phyloP scores from a whole-genome alignment of 495 filamentous ascomycete genomes.

The Tuber calosporum region DNA sequence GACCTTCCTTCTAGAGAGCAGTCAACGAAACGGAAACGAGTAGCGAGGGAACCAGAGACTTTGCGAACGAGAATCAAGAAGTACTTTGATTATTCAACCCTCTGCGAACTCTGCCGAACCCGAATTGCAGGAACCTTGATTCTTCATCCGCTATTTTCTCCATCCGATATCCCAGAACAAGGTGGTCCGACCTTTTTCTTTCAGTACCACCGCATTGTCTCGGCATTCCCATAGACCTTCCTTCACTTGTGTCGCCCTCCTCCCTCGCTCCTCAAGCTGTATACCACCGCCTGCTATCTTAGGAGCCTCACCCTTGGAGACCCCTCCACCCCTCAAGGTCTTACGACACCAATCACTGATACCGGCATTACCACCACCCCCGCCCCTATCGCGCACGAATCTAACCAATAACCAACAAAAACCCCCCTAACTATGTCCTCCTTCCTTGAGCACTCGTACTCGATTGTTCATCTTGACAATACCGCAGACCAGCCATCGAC shows the following conservation, averaged over 20 bases:
- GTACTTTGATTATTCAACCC: no score
- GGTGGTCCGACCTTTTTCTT: no score
- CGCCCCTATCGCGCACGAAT: background rate
- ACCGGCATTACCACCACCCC: conserved; percentile 10
- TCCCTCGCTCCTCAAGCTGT: conserved; percentile 14
- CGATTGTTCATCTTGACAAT: conserved; percentile 92
- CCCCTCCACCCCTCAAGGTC: conserved; percentile 15
- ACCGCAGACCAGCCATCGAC: conserved; percentile 80
- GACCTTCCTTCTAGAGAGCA: no score
- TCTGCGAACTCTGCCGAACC: no score
- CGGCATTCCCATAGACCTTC: conserved; percentile 21
- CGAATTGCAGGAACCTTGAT: no score
- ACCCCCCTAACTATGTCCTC: conserved; percentile 62
- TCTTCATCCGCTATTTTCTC: no score
- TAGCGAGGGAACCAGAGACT: no score
- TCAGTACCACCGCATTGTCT: conserved; percentile 23
- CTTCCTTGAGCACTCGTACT: conserved; percentile 89
- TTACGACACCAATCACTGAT: conserved; percentile 11
- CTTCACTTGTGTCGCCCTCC: conserved; percentile 10
- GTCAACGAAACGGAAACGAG: no score
- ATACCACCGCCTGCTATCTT: conserved; percentile 17
- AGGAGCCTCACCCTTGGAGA: conserved; percentile 24
- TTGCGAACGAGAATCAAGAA: no score
- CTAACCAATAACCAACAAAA: conserved; percentile 9
- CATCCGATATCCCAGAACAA: no score